Conservation (phyloP, 768 basidiomycete genomes). For the Podaxis carcinomalis region DNA sequence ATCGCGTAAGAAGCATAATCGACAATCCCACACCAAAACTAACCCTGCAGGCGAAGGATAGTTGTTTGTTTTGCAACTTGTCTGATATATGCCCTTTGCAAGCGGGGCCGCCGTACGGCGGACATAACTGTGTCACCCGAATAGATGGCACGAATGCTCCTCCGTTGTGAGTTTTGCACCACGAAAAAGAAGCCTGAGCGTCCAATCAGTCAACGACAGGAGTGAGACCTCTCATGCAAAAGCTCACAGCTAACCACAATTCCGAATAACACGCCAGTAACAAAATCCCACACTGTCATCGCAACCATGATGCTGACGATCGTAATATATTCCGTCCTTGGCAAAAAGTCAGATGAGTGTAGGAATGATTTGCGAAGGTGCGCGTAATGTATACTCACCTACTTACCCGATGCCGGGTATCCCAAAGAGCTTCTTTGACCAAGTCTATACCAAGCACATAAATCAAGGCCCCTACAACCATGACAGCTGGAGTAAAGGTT, state of each 20-base stretch:
- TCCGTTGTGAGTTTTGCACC: constrained; percentile 84
- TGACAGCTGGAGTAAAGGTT: constrained; percentile 54
- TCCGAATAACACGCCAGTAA: constrained; percentile 88
- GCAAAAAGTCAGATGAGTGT: neutral
- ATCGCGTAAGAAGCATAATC: neutral
- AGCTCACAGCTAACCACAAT: constrained; percentile 82
- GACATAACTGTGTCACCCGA: constrained; percentile 84
- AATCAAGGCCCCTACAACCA: constrained; percentile 89
- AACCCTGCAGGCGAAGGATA: constrained; percentile 82
- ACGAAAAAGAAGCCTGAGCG: constrained; percentile 87
- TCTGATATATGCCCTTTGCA: constrained; percentile 87
- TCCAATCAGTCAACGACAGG: neutral
- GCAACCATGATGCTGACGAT: constrained; percentile 83
- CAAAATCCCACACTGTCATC: constrained; percentile 95
- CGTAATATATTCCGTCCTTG: constrained; percentile 74
- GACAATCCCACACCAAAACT: neutral
- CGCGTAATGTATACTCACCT: constrained; percentile 33
- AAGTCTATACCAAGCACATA: constrained; percentile 94
- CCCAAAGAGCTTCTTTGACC: constrained; percentile 95
- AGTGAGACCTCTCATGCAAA: neutral
- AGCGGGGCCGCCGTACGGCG: constrained; percentile 84
- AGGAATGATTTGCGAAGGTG: neutral
- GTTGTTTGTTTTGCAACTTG: constrained; percentile 90
- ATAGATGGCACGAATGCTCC: constrained; percentile 80
- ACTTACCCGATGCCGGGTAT: constrained; percentile 86